Evolutionary conservation across 352 stramenopile genomes (phyloP), one percentile per base, ranked within the genome.

Genomic region (Elongisporangium undulatum): DNA sequence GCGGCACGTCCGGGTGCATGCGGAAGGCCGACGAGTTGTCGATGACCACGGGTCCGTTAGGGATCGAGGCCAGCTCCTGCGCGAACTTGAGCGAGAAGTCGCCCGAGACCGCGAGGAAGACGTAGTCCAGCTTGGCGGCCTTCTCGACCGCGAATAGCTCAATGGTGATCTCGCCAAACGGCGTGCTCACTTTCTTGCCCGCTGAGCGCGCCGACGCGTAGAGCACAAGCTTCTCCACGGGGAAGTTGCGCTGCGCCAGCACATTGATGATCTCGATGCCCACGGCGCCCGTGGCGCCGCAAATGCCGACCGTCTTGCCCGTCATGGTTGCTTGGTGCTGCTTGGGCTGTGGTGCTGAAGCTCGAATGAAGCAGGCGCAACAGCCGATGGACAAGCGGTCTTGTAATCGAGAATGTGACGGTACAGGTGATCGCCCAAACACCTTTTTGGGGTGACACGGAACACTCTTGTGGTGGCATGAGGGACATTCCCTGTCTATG

Each of bases 1-100:
- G 74, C 51, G 97, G 96, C 59, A 97, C 87, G 50, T 92, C 76
- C 6, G 81, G 61, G 67, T 96, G 71, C 62, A 97, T 97, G 17
- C 97, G 90, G 72, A 98, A 99, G 19, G 97, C 97, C 54, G 94
- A 99, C 63, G 94, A 99, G 82, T 99, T 99, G 76, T 99, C 97
- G 73, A 99, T 99, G n/a, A 99, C 96, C 20, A 99, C 79, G 8
- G 90, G 86, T 2, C 92, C 85, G 60, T 90, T 87, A 8, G 79
- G 70, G 23, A 82, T 58, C 5, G 79, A 74, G 12, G 88, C 87
- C 64, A 99, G 91, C 53, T 96, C 83, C 58, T 95, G 71, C 12
- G 96, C 97, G 74, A 98, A 98, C 72, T 98, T 79, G 54, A 98
- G 76, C 48, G 95, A 95, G 64, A 99, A 99, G 61, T 98, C 95